Evolutionary conservation across 495 filamentous ascomycete species (phyloP), one percentile per base, ranked within the genome.

Genomic region (Aspergillus nidulans): DNA sequence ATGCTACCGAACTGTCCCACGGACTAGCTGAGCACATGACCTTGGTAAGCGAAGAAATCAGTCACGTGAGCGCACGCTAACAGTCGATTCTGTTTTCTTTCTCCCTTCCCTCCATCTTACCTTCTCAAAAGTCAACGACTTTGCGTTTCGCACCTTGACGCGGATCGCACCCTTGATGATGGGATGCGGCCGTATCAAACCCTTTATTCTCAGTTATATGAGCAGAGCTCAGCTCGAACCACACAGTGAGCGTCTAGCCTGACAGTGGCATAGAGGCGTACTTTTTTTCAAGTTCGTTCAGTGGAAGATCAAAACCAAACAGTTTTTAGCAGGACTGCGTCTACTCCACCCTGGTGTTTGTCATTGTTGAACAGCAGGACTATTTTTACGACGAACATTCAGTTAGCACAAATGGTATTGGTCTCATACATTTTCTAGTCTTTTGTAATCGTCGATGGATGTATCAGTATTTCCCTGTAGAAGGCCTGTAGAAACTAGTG

Each of bases 291-390:
- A 63, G 70, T 78, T 78, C 75, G 74, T 77, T 77, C 73, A 62
- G 75, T 78, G 75, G 75, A 64, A 78, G 69, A 78, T 70, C 69
- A 73, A 78, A 77, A 72, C 73, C 71, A 70, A 73, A 75, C 74
- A 72, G 75, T 72, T 77, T 78, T 73, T 78, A 78, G 75, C 75
- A 78, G 75, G 59, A 64, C 75, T 72, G 75, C 74, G 75, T 78
- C 75, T 77, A 78, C 74, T 78, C 75, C 75, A 78, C 75, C 75
- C 74, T 75, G 74, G 67, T 74, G 73, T 68, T 74, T 62, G 63
- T 40, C 50, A 61, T 59, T 48, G 69, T 76, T 62, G 72, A 68
- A 69, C 70, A 63, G 64, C 74, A 74, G 75, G 75, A 78, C 75
- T 78, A 63, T 72, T 75, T 73, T 64, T 70, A 76, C 67, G 75